A percentile compares a stretch with the other conserved stretches of the same genome.
phyloP scores from a whole-genome alignment of 1,284 basidiomycete species.

The Ustilago esculenta region DNA sequence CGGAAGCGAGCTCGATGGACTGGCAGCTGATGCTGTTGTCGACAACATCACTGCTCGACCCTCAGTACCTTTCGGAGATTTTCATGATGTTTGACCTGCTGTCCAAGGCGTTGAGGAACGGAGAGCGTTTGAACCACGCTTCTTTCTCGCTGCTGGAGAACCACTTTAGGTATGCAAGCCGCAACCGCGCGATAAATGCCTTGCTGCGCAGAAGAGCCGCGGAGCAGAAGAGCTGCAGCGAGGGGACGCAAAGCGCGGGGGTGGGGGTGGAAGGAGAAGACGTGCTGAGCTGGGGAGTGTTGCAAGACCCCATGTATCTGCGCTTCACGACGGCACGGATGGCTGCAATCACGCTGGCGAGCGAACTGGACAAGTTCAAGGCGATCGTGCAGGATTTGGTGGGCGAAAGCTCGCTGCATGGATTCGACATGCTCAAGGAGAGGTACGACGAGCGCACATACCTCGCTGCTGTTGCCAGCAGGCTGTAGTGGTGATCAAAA shows the following conservation, averaged over 20 bases:
- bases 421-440: slow-evolving; percentile 43
- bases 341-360: slow-evolving; percentile 45
- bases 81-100: slow-evolving; percentile 50
- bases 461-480: slow-evolving; percentile 3
- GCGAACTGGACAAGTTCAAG: slow-evolving; percentile 48
- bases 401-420: slow-evolving; percentile 41
- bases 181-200: slow-evolving; percentile 25
- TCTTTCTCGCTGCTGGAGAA: slow-evolving; percentile 40
- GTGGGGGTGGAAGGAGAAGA: slow-evolving; percentile 8
- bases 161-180: slow-evolving; percentile 28
- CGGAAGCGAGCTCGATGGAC: slow-evolving; percentile 4
- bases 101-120: slow-evolving; percentile 43
- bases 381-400: slow-evolving; percentile 48
- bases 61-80: slow-evolving; percentile 44
- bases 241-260: background rate
- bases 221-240: background rate
- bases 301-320: slow-evolving; percentile 51
- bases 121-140: slow-evolving; percentile 40
- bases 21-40: slow-evolving; percentile 47
- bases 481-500: background rate
- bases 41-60: slow-evolving; percentile 49
- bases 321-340: slow-evolving; percentile 46
- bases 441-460: slow-evolving; percentile 25
- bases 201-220: slow-evolving; percentile 16
- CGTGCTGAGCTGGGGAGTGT: slow-evolving; percentile 33